A percentile compares a stretch with the other conserved stretches of the same genome.
These are phyloP conservation scores for Trebouxia sp. DNA, from an alignment of 139 green algal species.

Conservation along the genomic window DNA sequence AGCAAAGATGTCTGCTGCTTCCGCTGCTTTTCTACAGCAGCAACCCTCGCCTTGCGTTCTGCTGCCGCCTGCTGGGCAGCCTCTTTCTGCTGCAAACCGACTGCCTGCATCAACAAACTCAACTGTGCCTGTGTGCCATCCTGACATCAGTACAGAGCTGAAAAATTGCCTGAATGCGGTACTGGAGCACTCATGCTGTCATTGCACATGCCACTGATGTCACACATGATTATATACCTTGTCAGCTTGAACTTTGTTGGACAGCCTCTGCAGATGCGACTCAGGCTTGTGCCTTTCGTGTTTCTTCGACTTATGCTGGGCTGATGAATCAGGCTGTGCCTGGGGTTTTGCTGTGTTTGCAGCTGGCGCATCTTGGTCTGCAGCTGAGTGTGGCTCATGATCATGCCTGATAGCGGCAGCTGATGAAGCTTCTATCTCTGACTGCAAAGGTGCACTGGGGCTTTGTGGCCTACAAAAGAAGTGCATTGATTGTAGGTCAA, in stretches of 20 bases:
- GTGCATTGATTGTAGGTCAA: too few relatives aligned
- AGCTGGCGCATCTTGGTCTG: too few relatives aligned
- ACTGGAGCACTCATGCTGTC: background rate
- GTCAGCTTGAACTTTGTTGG: conserved; percentile 33
- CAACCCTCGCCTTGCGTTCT: background rate
- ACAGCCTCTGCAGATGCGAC: conserved; percentile 41
- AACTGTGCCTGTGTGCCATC: conserved; percentile 4
- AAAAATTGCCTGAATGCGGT: background rate
- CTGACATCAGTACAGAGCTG: background rate
- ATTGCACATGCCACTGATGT: background rate
- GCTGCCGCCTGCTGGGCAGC: background rate
- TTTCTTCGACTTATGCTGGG: background rate
- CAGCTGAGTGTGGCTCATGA: too few relatives aligned
- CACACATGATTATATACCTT: conserved; percentile 31
- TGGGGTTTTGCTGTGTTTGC: background rate
- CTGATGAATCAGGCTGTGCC: background rate
- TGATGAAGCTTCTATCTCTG: too few relatives aligned
- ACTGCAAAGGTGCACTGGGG: background rate
- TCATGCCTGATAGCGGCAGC: too few relatives aligned
- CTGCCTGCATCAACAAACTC: background rate
- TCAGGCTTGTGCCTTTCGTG: conserved; percentile 31
- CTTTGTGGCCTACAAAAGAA: background rate
- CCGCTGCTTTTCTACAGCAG: conserved; percentile 38
- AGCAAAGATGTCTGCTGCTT: conserved; percentile 48
- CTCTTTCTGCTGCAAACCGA: background rate